These are phyloP conservation scores for Nidularia pulvinata DNA, from an alignment of 768 basidiomycete species.

Conservation along the genomic window DNA sequence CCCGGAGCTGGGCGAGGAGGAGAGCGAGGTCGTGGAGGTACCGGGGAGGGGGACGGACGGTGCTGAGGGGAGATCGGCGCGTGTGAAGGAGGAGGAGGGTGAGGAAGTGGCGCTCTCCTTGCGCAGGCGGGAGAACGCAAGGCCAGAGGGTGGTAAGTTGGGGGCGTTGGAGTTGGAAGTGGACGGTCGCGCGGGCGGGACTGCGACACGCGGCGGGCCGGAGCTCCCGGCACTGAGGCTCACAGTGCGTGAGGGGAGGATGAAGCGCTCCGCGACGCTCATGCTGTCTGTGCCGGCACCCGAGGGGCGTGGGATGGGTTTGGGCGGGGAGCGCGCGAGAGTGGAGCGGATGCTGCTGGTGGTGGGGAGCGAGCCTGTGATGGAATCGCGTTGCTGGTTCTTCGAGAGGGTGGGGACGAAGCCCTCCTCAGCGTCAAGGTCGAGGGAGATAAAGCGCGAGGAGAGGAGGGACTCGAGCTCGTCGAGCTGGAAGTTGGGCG, in stretches of 20 bases:
- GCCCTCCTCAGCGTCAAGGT: neutral
- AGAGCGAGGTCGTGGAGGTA: constrained; percentile 17
- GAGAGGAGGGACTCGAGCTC: neutral
- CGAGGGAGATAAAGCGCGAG: neutral
- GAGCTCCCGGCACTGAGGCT: constrained; percentile 16
- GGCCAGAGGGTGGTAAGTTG: constrained; percentile 19
- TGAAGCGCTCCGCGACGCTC: neutral
- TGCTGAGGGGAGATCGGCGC: constrained; percentile 9
- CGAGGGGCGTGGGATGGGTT: constrained; percentile 11
- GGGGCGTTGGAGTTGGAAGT: constrained; percentile 1
- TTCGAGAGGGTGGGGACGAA: neutral
- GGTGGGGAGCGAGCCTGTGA: constrained; percentile 27
- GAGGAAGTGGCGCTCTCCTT: constrained; percentile 47
- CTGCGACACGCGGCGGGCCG: constrained; percentile 22
- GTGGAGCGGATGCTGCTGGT: constrained; percentile 15
- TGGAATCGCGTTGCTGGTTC: constrained; percentile 38
- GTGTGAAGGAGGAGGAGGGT: constrained; percentile 21
- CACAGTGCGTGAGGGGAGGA: constrained; percentile 8
- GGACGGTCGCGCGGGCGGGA: constrained; percentile 21
- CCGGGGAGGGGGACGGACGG: constrained; percentile 3
- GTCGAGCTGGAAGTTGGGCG: neutral
- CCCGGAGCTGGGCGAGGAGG: constrained; percentile 24
- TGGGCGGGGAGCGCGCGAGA: constrained; percentile 15
- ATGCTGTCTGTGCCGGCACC: constrained; percentile 10
- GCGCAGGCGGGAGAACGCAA: constrained; percentile 42